phyloP scores from a whole-genome alignment of 1,284 basidiomycete genomes.

The Lentinus polychrous region DNA sequence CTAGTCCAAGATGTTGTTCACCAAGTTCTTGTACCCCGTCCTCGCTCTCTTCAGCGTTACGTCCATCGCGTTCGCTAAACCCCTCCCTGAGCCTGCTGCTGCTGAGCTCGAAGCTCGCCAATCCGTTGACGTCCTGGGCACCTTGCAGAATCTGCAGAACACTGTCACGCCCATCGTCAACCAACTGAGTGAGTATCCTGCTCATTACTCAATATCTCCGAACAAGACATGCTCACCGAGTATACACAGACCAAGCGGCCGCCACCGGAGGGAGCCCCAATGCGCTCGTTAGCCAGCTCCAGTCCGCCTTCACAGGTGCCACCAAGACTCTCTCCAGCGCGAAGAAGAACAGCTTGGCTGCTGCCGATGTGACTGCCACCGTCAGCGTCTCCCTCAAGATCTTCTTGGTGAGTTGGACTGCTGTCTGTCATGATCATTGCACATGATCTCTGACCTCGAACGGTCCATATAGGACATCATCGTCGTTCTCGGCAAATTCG shows the following conservation, averaged over 20 bases:
- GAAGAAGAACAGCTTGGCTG: background rate
- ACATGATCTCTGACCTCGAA: background rate
- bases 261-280: background rate
- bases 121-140: background rate
- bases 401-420: conserved; percentile 2
- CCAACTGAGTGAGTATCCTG: background rate
- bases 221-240: background rate
- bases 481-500: conserved; percentile 4
- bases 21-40: conserved; percentile 5
- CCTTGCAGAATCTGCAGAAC: background rate
- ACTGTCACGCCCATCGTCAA: background rate
- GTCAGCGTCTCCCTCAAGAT: conserved; percentile 3
- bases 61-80: conserved; percentile 1
- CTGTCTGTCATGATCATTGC: background rate
- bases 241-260: background rate
- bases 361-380: conserved; percentile 4
- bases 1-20: conserved; percentile 5
- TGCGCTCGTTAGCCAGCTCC: background rate
- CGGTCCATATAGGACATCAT: background rate
- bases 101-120: conserved; percentile 4
- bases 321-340: background rate
- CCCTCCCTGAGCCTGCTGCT: background rate
- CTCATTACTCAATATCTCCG: background rate
- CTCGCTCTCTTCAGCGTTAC: conserved; percentile 4
- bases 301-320: background rate